Evolutionary conservation across 345 rosid genomes (phyloP).

Genomic region (rapeseed (Brassica napus)): DNA sequence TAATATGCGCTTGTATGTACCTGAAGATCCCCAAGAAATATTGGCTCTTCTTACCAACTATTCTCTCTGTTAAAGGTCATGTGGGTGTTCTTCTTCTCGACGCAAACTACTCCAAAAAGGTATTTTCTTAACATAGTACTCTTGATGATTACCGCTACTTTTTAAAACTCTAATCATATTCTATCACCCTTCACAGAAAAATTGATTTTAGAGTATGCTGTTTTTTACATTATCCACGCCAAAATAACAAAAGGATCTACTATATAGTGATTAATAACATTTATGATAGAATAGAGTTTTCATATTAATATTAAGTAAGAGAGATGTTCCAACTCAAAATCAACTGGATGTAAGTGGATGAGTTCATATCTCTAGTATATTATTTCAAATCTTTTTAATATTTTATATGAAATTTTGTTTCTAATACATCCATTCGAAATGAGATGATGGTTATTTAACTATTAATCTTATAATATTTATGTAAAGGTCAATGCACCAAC

Average conservation of each 20-base stretch:
- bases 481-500: background rate
- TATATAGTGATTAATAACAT: background rate
- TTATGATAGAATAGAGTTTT: background rate
- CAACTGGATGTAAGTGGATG: background rate
- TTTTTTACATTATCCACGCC: background rate
- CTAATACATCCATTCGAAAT: background rate
- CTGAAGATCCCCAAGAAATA: conserved; percentile 57
- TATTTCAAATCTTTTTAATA: too few species aligned
- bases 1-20: conserved; percentile 57
- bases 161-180: background rate
- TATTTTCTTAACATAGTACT: background rate
- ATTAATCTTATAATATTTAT: too few species aligned
- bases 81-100: conserved; percentile 56
- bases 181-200: background rate
- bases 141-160: background rate
- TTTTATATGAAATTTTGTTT: background rate
- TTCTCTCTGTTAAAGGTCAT: conserved; percentile 80
- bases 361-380: background rate
- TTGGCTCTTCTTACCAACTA: conserved; percentile 51
- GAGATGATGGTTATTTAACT: too few species aligned
- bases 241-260: background rate
- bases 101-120: conserved; percentile 25
- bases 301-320: background rate
- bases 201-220: background rate
- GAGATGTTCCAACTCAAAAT: background rate